These are phyloP conservation scores for Cladosporium sphaerospermum DNA, from an alignment of 2,329 filamentous ascomycete genomes.

Conservation along the genomic window DNA sequence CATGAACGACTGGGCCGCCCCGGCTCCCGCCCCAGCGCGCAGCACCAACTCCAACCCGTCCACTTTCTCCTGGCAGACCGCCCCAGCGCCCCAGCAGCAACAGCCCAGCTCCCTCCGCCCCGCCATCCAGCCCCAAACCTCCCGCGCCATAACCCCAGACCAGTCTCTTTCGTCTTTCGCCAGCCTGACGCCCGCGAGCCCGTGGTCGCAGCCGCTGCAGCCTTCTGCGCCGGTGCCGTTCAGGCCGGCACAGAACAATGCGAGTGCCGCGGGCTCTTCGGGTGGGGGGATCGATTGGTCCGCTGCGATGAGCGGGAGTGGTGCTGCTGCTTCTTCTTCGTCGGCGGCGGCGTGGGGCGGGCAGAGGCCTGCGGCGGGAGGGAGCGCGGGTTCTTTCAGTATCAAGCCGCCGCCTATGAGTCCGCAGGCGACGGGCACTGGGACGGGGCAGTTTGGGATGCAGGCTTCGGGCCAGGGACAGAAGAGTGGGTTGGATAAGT, in stretches of 20 bases:
- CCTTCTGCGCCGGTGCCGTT: slow-evolving; percentile 27
- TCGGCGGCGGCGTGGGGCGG: slow-evolving; percentile 12
- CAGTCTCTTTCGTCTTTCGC: slow-evolving; percentile 28
- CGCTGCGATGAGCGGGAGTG: slow-evolving; percentile 26
- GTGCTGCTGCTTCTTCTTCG: neutral
- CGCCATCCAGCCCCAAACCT: slow-evolving; percentile 7
- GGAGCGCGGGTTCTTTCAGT: slow-evolving; percentile 15
- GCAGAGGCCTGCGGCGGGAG: slow-evolving; percentile 9
- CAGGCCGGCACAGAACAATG: slow-evolving; percentile 23
- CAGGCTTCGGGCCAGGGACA: slow-evolving; percentile 17
- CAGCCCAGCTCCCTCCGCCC: slow-evolving; percentile 6
- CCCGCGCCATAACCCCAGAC: slow-evolving; percentile 32
- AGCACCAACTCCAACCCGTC: slow-evolving; percentile 25
- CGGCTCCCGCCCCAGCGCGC: slow-evolving; percentile 26
- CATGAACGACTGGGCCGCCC: slow-evolving; percentile 40
- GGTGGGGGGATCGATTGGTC: slow-evolving; percentile 48
- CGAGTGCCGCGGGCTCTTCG: neutral
- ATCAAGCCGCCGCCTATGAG: slow-evolving; percentile 26
- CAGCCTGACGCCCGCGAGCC: slow-evolving; percentile 31
- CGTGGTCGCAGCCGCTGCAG: slow-evolving; percentile 35
- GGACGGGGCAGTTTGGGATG: slow-evolving; percentile 18
- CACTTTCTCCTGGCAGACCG: slow-evolving; percentile 41
- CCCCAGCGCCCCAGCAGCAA: neutral
- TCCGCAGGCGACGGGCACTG: slow-evolving; percentile 31
- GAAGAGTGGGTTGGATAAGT: slow-evolving; percentile 55